phyloP scores from a whole-genome alignment of 2,329 filamentous ascomycete genomes.

The Pseudocercospora fijiensis region DNA sequence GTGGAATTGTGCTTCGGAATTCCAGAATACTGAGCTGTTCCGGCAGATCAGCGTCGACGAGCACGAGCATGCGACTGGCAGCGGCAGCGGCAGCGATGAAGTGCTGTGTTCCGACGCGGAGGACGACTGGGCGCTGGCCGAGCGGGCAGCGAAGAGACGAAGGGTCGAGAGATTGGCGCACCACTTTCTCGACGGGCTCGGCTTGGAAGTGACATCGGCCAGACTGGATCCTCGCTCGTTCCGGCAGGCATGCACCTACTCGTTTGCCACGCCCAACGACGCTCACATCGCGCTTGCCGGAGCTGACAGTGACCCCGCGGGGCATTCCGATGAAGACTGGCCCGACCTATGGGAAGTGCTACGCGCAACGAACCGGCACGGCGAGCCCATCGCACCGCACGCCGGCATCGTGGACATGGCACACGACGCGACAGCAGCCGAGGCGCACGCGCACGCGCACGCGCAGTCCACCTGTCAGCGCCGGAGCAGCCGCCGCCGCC shows the following conservation, averaged over 20 bases:
- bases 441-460: slow-evolving; percentile 20
- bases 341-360: slow-evolving; percentile 23
- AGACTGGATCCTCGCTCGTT: slow-evolving; percentile 31
- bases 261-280: slow-evolving; percentile 50
- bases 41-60: slow-evolving; percentile 31
- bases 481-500: slow-evolving; percentile 11
- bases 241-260: slow-evolving; percentile 12
- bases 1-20: slow-evolving; percentile 34
- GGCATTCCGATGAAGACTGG: slow-evolving; percentile 15
- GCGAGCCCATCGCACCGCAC: not conserved
- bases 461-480: slow-evolving; percentile 25
- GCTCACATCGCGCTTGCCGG: slow-evolving; percentile 51
- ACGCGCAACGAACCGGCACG: not conserved
- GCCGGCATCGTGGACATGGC: not conserved
- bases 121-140: slow-evolving; percentile 53
- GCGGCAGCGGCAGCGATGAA: slow-evolving; percentile 31
- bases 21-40: slow-evolving; percentile 34
- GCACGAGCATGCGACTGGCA: slow-evolving; percentile 25
- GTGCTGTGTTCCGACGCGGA: slow-evolving; percentile 59
- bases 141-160: slow-evolving; percentile 52
- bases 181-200: slow-evolving; percentile 57
- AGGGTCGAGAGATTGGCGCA: slow-evolving; percentile 61
- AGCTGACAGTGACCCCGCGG: not conserved
- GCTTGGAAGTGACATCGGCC: slow-evolving; percentile 61
- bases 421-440: slow-evolving; percentile 10